phyloP scores from a whole-genome alignment of 176 grass and related monocot species.

The Oropetium thomaeum region DNA sequence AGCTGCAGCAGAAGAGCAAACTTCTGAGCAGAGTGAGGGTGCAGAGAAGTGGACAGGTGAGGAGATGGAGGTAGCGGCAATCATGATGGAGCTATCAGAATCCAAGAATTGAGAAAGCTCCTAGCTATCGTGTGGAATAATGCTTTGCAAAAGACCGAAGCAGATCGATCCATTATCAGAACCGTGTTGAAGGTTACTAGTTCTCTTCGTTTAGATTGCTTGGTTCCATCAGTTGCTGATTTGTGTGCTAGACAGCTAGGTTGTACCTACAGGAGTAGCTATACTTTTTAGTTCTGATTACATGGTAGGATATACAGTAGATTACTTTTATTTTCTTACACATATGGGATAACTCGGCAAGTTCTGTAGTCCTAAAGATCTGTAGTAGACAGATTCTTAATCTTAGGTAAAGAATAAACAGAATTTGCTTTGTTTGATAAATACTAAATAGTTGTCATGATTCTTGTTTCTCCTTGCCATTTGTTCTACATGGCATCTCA shows the following conservation, averaged over 20 bases:
- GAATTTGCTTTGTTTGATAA: background rate
- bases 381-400: background rate
- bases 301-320: background rate
- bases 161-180: background rate
- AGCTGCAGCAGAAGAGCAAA: background rate
- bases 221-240: background rate
- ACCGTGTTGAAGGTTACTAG: background rate
- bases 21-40: background rate
- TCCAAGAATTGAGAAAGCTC: background rate
- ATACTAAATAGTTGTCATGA: background rate
- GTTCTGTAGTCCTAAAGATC: background rate
- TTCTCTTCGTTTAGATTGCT: background rate
- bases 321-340: background rate
- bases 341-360: background rate
- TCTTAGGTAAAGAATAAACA: background rate
- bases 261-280: background rate
- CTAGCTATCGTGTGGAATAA: background rate
- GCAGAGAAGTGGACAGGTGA: background rate
- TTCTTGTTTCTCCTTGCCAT: background rate
- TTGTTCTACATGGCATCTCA: background rate
- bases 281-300: background rate
- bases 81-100: background rate
- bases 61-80: background rate
- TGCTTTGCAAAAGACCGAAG: background rate
- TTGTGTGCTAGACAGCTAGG: slow-evolving; percentile 7